Conservation (phyloP, 768 basidiomycete genomes). For the Cytidiella melzeri region DNA sequence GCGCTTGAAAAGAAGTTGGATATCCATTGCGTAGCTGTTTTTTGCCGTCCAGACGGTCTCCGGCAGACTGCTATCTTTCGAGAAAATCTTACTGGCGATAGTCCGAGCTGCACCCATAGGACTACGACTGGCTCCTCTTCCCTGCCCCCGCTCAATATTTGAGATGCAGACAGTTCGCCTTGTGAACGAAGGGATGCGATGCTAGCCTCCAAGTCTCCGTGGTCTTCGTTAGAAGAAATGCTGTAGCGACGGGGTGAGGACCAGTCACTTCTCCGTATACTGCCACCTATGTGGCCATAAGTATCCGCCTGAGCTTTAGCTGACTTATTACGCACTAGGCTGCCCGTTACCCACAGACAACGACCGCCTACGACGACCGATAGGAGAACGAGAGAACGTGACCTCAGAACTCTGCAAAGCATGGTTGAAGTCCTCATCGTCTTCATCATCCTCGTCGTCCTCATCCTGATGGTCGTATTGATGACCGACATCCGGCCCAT, state of each 20-base stretch:
- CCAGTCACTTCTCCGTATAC: conserved; percentile 16
- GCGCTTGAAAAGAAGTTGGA: conserved; percentile 82
- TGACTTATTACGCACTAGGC: not conserved
- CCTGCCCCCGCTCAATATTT: conserved; percentile 2
- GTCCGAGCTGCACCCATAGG: conserved; percentile 28
- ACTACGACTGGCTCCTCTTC: conserved; percentile 25
- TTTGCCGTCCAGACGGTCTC: conserved; percentile 71
- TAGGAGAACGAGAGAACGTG: conserved; percentile 22
- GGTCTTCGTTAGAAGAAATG: conserved; percentile 45
- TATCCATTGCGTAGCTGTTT: conserved; percentile 78
- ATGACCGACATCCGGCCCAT: conserved; percentile 42
- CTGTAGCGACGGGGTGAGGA: conserved; percentile 32
- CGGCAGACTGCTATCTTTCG: conserved; percentile 48
- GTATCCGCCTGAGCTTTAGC: not conserved
- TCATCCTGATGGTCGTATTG: conserved; percentile 56
- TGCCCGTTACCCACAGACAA: conserved; percentile 2
- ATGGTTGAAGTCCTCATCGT: conserved; percentile 30
- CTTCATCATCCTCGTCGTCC: conserved; percentile 41
- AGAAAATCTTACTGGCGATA: conserved; percentile 44
- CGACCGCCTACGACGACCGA: conserved; percentile 4
- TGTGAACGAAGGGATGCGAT: conserved; percentile 25
- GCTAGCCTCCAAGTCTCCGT: conserved; percentile 36
- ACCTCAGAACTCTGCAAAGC: conserved; percentile 22
- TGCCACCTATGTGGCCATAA: conserved; percentile 5
- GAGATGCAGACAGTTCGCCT: conserved; percentile 3